Conservation (phyloP, 768 basidiomycete genomes). For the Suillus paluster region DNA sequence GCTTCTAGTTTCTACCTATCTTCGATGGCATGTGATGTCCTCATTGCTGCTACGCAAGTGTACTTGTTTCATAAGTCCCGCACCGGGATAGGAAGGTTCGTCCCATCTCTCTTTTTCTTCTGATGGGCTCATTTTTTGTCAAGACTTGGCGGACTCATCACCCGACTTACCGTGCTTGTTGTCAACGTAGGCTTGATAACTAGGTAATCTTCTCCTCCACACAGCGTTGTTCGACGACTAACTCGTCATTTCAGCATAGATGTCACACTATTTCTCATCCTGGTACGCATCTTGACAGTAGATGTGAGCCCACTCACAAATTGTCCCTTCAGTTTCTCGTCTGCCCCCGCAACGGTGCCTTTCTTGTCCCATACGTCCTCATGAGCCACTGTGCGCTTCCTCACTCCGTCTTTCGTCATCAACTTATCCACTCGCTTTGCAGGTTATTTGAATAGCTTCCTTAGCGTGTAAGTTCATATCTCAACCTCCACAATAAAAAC, state of each 20-base stretch:
- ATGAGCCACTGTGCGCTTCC: constrained; percentile 40
- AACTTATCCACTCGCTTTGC: neutral
- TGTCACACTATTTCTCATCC: constrained; percentile 29
- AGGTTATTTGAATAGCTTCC: constrained; percentile 44
- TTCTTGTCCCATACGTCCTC: constrained; percentile 42
- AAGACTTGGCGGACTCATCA: constrained; percentile 38
- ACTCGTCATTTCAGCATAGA: constrained; percentile 27
- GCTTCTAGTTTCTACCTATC: constrained; percentile 38
- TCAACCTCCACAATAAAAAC: too few relatives aligned
- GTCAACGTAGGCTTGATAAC: constrained; percentile 41
- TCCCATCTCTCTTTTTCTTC: neutral
- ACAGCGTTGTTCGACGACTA: neutral
- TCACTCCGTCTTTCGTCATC: neutral
- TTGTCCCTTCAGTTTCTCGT: constrained; percentile 31
- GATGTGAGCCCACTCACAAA: neutral
- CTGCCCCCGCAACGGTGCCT: constrained; percentile 40
- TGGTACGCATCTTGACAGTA: constrained; percentile 17
- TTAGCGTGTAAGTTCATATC: constrained; percentile 36
- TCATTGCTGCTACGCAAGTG: constrained; percentile 38
- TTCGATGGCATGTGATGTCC: constrained; percentile 37
- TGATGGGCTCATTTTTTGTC: neutral
- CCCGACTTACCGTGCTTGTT: constrained; percentile 37
- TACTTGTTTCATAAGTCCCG: constrained; percentile 38
- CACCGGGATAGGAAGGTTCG: constrained; percentile 32
- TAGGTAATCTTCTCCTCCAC: constrained; percentile 24